Conservation (phyloP, 305 asterid species). For the Fraxinus dipetala region DNA sequence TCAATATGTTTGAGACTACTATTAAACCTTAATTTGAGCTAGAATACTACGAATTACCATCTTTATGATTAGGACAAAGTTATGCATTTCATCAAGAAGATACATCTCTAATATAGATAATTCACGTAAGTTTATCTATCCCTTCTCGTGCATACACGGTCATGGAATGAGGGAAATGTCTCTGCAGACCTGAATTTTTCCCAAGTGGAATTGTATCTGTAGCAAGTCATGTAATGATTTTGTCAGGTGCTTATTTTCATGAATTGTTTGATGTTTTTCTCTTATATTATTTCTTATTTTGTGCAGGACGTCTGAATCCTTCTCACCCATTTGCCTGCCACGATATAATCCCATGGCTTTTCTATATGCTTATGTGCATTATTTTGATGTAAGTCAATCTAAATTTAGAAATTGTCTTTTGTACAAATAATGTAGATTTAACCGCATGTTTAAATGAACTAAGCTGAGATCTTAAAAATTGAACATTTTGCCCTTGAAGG, state of each 20-base stretch:
- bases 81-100: neutral
- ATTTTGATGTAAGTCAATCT: constrained; percentile 75
- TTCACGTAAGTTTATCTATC: neutral
- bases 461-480: neutral
- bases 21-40: neutral
- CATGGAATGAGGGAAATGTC: neutral
- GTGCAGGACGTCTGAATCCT: constrained; percentile 96
- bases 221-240: neutral
- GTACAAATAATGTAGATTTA: neutral
- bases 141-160: neutral
- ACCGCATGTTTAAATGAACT: neutral
- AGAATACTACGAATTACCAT: neutral
- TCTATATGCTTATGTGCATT: constrained; percentile 96
- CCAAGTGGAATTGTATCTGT: neutral
- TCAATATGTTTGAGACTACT: neutral
- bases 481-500: neutral
- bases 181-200: neutral
- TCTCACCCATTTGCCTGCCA: constrained; percentile 98
- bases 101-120: neutral
- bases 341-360: constrained; percentile 95
- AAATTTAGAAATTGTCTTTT: neutral
- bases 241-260: neutral
- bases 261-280: constrained; percentile 13
- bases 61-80: neutral
- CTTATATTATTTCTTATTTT: constrained; percentile 28